Evolutionary conservation across 768 basidiomycete genomes (phyloP).

Genomic region (Russula compacta): DNA sequence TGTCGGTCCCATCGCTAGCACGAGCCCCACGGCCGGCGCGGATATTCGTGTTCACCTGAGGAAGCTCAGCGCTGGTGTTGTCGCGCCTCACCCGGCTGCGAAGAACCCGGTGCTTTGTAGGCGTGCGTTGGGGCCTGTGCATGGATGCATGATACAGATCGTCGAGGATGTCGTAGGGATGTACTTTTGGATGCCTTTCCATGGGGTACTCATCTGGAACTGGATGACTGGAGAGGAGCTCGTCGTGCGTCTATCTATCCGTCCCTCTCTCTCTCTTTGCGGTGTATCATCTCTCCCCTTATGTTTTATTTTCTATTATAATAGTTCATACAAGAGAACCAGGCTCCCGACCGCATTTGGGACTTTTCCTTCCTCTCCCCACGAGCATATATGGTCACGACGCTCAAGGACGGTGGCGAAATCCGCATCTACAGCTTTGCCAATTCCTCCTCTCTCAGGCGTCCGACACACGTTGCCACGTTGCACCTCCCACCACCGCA

Average conservation of each 20-base stretch:
- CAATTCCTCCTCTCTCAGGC: constrained; percentile 1
- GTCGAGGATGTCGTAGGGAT: constrained; percentile 46
- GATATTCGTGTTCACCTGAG: constrained; percentile 34
- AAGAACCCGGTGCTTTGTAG: constrained; percentile 24
- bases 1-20: neutral
- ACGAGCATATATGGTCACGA: constrained; percentile 37
- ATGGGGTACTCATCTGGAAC: constrained; percentile 39
- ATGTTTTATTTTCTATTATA: neutral
- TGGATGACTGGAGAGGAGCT: constrained; percentile 39
- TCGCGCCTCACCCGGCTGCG: constrained; percentile 36
- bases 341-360: constrained; percentile 25
- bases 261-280: neutral
- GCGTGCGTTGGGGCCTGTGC: constrained; percentile 21
- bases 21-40: neutral
- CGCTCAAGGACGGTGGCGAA: constrained; percentile 26
- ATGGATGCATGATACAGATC: constrained; percentile 38
- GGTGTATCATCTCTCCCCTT: neutral
- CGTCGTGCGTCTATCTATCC: constrained; percentile 31
- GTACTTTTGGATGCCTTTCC: constrained; percentile 32
- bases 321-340: constrained; percentile 26
- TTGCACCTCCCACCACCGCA: constrained; percentile 23
- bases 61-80: constrained; percentile 32
- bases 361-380: constrained; percentile 42
- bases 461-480: constrained; percentile 19
- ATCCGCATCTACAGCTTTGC: constrained; percentile 38